phyloP scores from a whole-genome alignment of 2,329 filamentous ascomycete species.

The Fusarium floridanum region DNA sequence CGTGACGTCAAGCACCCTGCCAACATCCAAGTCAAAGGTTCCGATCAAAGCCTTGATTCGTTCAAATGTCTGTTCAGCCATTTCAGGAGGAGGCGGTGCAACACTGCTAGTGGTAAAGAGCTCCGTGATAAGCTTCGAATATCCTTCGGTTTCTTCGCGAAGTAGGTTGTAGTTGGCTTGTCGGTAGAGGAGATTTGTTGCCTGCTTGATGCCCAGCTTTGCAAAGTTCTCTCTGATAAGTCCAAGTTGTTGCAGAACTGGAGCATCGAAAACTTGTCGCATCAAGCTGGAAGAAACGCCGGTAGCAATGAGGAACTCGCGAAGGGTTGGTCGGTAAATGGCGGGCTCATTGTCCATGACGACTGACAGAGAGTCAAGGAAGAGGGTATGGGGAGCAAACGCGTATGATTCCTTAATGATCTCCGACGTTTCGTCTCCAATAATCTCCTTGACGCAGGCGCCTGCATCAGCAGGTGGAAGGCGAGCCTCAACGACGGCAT shows the following conservation, averaged over 20 bases:
- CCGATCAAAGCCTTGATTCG: constrained; percentile 94
- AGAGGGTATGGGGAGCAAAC: constrained; percentile 76
- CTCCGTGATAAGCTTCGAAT: constrained; percentile 95
- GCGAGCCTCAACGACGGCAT: constrained; percentile 77
- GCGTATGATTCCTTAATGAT: constrained; percentile 62
- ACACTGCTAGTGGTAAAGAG: constrained; percentile 89
- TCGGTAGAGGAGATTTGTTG: constrained; percentile 92
- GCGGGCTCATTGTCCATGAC: constrained; percentile 78
- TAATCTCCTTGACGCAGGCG: constrained; percentile 77
- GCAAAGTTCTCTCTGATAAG: constrained; percentile 88
- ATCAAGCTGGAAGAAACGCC: constrained; percentile 78
- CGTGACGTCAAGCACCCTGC: constrained; percentile 92
- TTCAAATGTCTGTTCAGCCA: constrained; percentile 89
- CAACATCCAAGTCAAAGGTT: constrained; percentile 96
- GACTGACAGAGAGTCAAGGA: constrained; percentile 86
- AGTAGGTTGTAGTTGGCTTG: constrained; percentile 97
- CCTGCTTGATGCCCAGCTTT: constrained; percentile 86
- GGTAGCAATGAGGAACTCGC: constrained; percentile 78
- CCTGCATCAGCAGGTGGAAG: constrained; percentile 79
- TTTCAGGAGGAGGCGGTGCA: constrained; percentile 78
- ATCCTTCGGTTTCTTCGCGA: constrained; percentile 95
- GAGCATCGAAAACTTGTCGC: constrained; percentile 85
- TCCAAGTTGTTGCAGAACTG: constrained; percentile 79
- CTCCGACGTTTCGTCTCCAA: constrained; percentile 68
- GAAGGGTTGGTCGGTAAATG: constrained; percentile 65